phyloP scores from a whole-genome alignment of 2,329 filamentous ascomycete genomes.

The Penicillium sp. region DNA sequence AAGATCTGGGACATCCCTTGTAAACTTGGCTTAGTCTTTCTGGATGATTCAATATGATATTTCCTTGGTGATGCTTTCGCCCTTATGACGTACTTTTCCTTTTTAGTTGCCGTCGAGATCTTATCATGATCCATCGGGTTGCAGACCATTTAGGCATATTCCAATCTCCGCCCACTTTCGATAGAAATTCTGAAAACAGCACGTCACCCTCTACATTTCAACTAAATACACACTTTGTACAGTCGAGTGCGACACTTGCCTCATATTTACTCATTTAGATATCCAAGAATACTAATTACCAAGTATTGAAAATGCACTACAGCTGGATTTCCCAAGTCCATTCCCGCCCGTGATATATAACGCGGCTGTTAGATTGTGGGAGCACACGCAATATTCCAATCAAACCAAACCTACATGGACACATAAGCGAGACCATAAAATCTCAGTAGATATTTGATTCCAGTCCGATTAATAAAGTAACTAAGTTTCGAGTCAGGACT shows the following conservation, averaged over 20 bases:
- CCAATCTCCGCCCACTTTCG: too few species aligned
- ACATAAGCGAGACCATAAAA: background rate
- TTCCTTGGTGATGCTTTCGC: background rate
- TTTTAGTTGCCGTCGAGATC: too few species aligned
- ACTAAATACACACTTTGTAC: too few species aligned
- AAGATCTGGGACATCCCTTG: conserved; percentile 41
- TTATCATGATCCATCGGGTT: too few species aligned
- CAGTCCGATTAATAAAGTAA: background rate
- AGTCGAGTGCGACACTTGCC: too few species aligned
- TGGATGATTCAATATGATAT: background rate
- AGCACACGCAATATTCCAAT: background rate
- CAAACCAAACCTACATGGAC: background rate
- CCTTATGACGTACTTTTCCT: background rate
- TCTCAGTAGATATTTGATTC: too few species aligned
- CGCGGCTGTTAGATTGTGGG: background rate
- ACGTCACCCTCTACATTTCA: too few species aligned
- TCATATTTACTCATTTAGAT: too few species aligned
- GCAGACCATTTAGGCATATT: too few species aligned
- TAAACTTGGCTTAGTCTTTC: background rate
- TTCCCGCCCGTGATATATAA: background rate
- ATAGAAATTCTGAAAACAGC: too few species aligned
- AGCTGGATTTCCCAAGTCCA: too few species aligned
- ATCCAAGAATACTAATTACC: too few species aligned
- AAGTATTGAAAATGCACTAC: background rate
- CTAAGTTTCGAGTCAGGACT: background rate